These are phyloP conservation scores for Apiotrichum sp. DNA, from an alignment of 1,284 basidiomycete species.

Conservation along the genomic window DNA sequence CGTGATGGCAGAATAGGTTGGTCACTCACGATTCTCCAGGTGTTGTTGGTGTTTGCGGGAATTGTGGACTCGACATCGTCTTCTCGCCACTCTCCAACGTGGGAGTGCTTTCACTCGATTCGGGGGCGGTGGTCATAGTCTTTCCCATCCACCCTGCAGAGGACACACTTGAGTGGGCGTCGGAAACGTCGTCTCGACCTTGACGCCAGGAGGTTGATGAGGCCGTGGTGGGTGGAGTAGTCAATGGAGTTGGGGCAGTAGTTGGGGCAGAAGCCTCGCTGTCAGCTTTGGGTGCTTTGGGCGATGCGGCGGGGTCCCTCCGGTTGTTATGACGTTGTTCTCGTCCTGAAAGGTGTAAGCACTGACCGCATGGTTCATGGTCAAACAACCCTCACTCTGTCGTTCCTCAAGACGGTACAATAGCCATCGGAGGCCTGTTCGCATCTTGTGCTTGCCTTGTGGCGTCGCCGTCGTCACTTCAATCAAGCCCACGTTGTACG, in stretches of 20 bases:
- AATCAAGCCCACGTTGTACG: constrained; percentile 44
- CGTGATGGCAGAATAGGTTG: no score
- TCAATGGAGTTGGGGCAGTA: background rate
- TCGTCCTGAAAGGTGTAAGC: background rate
- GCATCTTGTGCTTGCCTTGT: constrained; percentile 45
- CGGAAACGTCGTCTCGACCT: constrained; percentile 16
- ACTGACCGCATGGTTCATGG: background rate
- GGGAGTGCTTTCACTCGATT: constrained; percentile 3
- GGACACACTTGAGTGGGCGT: constrained; percentile 25
- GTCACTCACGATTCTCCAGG: background rate
- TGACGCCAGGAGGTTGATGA: background rate
- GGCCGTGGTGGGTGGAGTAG: background rate
- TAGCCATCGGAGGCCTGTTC: constrained; percentile 43
- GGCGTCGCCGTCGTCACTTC: constrained; percentile 36
- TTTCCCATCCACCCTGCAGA: constrained; percentile 32
- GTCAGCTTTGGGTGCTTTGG: background rate
- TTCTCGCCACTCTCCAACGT: constrained; percentile 1
- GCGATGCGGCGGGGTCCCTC: background rate
- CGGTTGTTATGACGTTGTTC: constrained; percentile 1
- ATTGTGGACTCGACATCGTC: background rate
- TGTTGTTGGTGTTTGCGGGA: background rate
- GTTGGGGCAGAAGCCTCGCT: background rate
- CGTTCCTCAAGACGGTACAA: constrained; percentile 39
- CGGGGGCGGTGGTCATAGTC: background rate
- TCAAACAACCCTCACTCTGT: constrained; percentile 27